Base-by-base conservation (phyloP, 2,329 filamentous ascomycete species). In the Penicillium sp. region DNA sequence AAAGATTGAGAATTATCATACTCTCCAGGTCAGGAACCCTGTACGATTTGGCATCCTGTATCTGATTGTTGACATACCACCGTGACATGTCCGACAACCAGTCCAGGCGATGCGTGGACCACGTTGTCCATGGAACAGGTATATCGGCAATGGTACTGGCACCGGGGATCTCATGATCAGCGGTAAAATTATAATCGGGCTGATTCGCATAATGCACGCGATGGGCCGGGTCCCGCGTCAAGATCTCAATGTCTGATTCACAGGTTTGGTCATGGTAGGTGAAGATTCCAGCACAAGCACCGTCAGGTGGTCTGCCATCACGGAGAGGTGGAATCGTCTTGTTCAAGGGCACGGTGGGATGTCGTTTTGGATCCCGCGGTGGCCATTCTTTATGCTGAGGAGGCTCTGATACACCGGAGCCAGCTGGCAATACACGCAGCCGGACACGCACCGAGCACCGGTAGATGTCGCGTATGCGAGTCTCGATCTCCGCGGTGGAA, bases 181-280 rank as follows among this genome's bases (percentile, higher is more conserved):
- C 69, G 33, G 63, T 38, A 2, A 71, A 66, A 55, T 77, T 72
- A 55, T 76, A 77, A 56, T 77, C 75, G 2, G 77, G 76, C 57
- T 78, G 77, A 53, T 78, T 78, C 17, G 74, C 70, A 48, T 76
- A 77, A 35, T 76, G 77, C 5, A 81, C 74, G 4, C 72, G 74
- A 55, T 73, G 69, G 1, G 67, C 70, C 1, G 78, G 74, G 53
- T 82, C 81, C 6, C 72, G 67, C 1, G 81, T 83, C 12, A 83
- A 68, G 58, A 83, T 81, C 68, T 83, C 81, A 59, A 83, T 79
- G 60, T 83, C 81, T 0, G 78, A 79, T 64, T 83, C 81, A 62
- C 79, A 79, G 31, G 62, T 70, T 49, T 76, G 72, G 41, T 79
- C 73, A 57, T 70, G 73, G 59, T 80, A 83, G 13, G 79, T 82